Conservation (phyloP, 352 stramenopile genomes). For the Blastocystis sp. region DNA sequence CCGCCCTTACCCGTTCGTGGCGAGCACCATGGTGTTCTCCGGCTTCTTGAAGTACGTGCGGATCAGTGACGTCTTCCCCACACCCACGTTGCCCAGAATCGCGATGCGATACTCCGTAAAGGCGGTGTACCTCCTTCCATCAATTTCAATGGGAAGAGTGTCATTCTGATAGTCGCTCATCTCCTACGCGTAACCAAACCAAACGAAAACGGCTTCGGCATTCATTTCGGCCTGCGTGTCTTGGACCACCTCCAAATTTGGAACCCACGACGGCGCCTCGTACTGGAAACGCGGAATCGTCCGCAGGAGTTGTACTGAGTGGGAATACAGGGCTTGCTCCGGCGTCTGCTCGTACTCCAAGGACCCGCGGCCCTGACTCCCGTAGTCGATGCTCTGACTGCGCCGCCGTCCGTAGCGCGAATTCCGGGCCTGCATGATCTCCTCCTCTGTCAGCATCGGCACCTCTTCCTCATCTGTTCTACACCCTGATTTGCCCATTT, state of each 20-base stretch:
- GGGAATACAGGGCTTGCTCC: constrained; percentile 27
- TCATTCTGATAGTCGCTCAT: constrained; percentile 24
- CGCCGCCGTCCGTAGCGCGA: constrained; percentile 11
- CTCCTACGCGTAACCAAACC: background rate
- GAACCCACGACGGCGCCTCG: constrained; percentile 35
- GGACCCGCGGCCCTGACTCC: constrained; percentile 1
- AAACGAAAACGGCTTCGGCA: background rate
- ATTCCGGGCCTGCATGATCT: constrained; percentile 10
- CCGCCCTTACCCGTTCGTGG: background rate
- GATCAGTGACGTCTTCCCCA: constrained; percentile 11
- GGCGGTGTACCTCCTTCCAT: background rate
- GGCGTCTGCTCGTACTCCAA: constrained; percentile 27
- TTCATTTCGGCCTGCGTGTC: constrained; percentile 46
- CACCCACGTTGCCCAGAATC: constrained; percentile 18
- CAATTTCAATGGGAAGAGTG: constrained; percentile 23
- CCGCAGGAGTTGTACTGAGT: constrained; percentile 4
- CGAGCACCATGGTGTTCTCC: background rate
- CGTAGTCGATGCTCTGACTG: constrained; percentile 39
- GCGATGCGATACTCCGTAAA: constrained; percentile 9
- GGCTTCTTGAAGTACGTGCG: constrained; percentile 5
- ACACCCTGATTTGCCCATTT: background rate
- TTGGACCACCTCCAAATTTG: constrained; percentile 8
- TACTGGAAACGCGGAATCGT: constrained; percentile 49
- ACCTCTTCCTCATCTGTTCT: background rate
- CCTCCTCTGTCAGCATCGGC: constrained; percentile 10